phyloP scores from a whole-genome alignment of 306 rosid genomes.

The Alnus glutinosa region DNA sequence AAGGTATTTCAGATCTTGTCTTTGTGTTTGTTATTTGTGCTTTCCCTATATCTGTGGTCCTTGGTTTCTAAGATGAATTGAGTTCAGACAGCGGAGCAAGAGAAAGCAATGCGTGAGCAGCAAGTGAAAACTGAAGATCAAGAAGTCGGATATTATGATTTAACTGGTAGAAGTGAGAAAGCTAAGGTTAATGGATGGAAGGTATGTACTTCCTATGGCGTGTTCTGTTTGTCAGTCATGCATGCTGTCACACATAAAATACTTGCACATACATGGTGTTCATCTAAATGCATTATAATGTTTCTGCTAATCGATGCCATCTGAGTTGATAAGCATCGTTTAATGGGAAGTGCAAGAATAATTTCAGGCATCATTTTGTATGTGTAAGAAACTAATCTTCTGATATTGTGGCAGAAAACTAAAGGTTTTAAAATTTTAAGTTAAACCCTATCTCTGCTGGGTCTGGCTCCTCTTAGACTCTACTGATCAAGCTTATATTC shows the following conservation, averaged over 20 bases:
- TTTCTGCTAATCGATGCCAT: not conserved
- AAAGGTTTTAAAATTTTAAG: not conserved
- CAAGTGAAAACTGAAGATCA: slow-evolving; percentile 25
- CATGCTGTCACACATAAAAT: not conserved
- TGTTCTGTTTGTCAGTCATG: slow-evolving; percentile 10
- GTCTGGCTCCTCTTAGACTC: slow-evolving; percentile 1
- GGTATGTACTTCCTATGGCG: slow-evolving; percentile 40
- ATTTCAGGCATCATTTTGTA: not conserved
- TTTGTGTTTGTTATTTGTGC: slow-evolving; percentile 10
- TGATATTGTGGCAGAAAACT: not conserved
- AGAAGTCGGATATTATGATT: slow-evolving; percentile 18
- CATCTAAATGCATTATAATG: slow-evolving; percentile 10
- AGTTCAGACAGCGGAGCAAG: slow-evolving; percentile 74
- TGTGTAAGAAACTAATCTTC: not conserved
- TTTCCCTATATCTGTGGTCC: slow-evolving; percentile 25
- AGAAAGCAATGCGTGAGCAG: slow-evolving; percentile 47
- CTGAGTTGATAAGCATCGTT: not conserved
- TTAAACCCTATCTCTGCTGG: not conserved
- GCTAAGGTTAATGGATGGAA: slow-evolving; percentile 37
- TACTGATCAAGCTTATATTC: not conserved
- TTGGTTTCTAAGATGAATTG: slow-evolving; percentile 30
- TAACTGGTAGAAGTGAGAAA: slow-evolving; percentile 26
- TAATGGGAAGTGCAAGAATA: not conserved
- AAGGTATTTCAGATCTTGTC: slow-evolving; percentile 43
- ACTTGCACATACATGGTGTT: slow-evolving; percentile 6